Evolutionary conservation across 2,329 filamentous ascomycete species (phyloP).

Genomic region (Emmonsiellopsis sp.): DNA sequence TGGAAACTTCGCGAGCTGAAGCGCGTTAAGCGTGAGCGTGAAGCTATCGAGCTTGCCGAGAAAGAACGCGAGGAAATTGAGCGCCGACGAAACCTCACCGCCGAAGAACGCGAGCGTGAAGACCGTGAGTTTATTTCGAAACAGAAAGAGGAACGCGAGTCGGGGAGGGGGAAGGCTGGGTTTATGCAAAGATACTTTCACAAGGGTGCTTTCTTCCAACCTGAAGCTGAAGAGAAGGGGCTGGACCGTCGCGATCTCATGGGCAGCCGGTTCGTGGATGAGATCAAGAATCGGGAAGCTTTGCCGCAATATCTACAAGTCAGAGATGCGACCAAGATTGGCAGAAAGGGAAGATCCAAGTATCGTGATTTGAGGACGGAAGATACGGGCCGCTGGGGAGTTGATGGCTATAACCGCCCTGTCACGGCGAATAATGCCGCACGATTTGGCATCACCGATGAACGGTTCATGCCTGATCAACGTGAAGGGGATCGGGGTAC

Average conservation of each 20-base stretch:
- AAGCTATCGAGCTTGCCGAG: conserved; percentile 74
- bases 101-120: conserved; percentile 76
- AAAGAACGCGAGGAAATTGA: conserved; percentile 82
- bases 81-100: conserved; percentile 73
- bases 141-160: conserved; percentile 69
- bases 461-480: conserved; percentile 37
- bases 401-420: conserved; percentile 34
- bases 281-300: conserved; percentile 69
- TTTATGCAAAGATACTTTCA: conserved; percentile 97
- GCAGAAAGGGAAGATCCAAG: conserved; percentile 81
- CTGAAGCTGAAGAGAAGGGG: conserved; percentile 65
- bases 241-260: conserved; percentile 76
- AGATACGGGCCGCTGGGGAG: conserved; percentile 79
- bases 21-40: conserved; percentile 76
- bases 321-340: conserved; percentile 85
- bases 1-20: conserved; percentile 91
- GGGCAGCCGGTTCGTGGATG: conserved; percentile 72
- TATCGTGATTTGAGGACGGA: conserved; percentile 83
- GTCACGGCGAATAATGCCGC: conserved; percentile 18
- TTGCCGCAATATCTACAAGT: conserved; percentile 88
- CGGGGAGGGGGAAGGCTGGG: conserved; percentile 66
- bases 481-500: conserved; percentile 18
- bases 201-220: conserved; percentile 90
- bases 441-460: conserved; percentile 33
- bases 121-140: conserved; percentile 67